Evolutionary conservation across 1,139 yeast species (phyloP).

Genomic region (Pichia sp.): DNA sequence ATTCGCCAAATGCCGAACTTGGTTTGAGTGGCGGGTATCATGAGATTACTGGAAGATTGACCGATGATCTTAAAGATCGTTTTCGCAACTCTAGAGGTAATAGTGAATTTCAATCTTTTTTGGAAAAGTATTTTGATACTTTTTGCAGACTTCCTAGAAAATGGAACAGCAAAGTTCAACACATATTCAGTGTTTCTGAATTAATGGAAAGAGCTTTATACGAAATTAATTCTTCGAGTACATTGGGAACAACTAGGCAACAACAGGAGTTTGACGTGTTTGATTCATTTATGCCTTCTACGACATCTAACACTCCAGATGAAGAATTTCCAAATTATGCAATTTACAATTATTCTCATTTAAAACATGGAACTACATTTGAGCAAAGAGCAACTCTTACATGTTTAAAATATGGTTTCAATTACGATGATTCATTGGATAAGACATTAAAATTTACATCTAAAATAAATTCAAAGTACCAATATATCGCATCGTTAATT

Average conservation of each 20-base stretch:
- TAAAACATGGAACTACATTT: background rate
- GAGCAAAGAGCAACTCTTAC: slow-evolving; percentile 2
- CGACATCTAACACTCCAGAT: background rate
- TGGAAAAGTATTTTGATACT: background rate
- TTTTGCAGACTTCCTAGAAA: background rate
- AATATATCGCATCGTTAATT: slow-evolving; percentile 13
- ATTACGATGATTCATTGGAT: background rate
- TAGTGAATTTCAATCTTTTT: background rate
- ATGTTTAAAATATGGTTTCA: background rate
- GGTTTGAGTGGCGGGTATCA: too few species aligned
- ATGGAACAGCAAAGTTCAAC: background rate
- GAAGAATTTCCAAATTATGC: slow-evolving; percentile 8
- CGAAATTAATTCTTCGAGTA: background rate
- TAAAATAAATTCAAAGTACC: slow-evolving; percentile 5
- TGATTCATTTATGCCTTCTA: slow-evolving; percentile 11
- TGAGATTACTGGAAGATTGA: background rate
- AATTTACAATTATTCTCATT: slow-evolving; percentile 1
- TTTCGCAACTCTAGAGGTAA: background rate
- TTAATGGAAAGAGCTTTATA: slow-evolving; percentile 2
- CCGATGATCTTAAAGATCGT: background rate
- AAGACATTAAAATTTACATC: slow-evolving; percentile 6
- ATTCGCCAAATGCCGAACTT: too few species aligned
- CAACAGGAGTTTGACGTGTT: slow-evolving; percentile 6
- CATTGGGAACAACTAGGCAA: too few species aligned
- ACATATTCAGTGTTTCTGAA: background rate